phyloP scores from a whole-genome alignment of 306 rosid genomes.

The Astragalus glycyphyllos region DNA sequence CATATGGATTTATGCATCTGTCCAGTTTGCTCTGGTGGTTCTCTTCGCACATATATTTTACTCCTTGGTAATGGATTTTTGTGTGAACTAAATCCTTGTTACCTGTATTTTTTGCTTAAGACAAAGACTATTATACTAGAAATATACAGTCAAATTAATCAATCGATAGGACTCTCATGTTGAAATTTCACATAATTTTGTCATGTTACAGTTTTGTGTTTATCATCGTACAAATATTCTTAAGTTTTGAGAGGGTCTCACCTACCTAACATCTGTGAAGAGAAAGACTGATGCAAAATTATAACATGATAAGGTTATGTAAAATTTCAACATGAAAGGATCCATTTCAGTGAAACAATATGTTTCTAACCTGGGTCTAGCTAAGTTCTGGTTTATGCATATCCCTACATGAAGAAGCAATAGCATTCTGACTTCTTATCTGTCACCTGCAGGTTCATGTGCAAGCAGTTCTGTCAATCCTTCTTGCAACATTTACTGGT shows the following conservation, averaged over 20 bases:
- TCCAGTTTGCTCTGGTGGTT: slow-evolving; percentile 93
- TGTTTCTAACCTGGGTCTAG: slow-evolving; percentile 17
- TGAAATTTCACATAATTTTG: neutral
- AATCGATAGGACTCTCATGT: neutral
- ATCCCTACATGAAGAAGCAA: slow-evolving; percentile 26
- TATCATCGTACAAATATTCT: too few relatives aligned
- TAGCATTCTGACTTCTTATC: slow-evolving; percentile 10
- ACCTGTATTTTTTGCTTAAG: slow-evolving; percentile 13
- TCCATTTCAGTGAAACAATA: neutral
- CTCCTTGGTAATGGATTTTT: slow-evolving; percentile 70
- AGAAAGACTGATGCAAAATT: neutral
- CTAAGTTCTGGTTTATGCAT: slow-evolving; percentile 32
- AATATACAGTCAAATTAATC: slow-evolving; percentile 18
- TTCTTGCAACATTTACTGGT: slow-evolving; percentile 92
- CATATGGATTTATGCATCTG: slow-evolving; percentile 91
- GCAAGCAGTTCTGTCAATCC: slow-evolving; percentile 86
- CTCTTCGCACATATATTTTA: slow-evolving; percentile 93
- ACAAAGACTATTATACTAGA: neutral
- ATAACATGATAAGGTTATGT: neutral
- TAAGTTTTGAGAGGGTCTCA: too few relatives aligned
- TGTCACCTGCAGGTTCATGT: slow-evolving; percentile 64
- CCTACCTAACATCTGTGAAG: too few relatives aligned
- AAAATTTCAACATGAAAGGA: neutral
- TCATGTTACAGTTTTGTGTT: neutral
- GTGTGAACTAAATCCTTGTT: slow-evolving; percentile 4